Base-by-base conservation (phyloP, 225 moss, liverwort and hornwort species). In the Neckera pumila region DNA sequence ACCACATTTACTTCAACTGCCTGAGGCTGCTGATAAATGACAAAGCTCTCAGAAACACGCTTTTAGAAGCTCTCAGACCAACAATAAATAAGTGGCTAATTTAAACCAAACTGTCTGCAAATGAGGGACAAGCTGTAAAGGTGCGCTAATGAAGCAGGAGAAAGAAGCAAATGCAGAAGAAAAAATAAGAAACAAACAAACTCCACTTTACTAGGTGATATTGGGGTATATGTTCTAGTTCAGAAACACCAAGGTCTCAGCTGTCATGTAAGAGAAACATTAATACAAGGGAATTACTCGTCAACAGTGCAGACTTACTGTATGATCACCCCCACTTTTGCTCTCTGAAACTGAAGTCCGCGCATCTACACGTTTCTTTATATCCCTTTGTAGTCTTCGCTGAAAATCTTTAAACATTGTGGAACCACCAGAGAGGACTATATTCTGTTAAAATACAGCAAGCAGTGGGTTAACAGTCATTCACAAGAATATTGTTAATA, bases 351-450 rank as follows among this genome's bases (percentile, higher is more conserved):
- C 91, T 72, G 90, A 86, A 47, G 93, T 87, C 71, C 97, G 92
- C n/a, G 95, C 91, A 89, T 97, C 97, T 88, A 96, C 97, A 70
- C 95, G 90, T 86, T 97, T 97, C 87, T 97, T 97, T 25, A 97
- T 93, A 86, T 97, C 97, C 83, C 97, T 95, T 90, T 97, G 97
- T 31, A 97, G 91, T 91, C 97, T 93, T 90, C 96, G 95, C 89
- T 96, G 97, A 81, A 97, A 97, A 86, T 96, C 97, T 90, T 97
- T 97, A 88, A 97, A 97, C 96, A 97, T 95, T 23, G 97, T 97
- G 63, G 96, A 97, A 51, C 97, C 97, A 89, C 97, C 97, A 65
- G 97, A 97, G 79, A 97, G 97, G 49, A 97, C 97, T 59, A 97
- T 96, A 87, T 96, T 97, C 96, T 96, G 90, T 34, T 49, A 51